Base-by-base conservation (phyloP, 140 eudicot genomes). In the Oenanthe javanica region DNA sequence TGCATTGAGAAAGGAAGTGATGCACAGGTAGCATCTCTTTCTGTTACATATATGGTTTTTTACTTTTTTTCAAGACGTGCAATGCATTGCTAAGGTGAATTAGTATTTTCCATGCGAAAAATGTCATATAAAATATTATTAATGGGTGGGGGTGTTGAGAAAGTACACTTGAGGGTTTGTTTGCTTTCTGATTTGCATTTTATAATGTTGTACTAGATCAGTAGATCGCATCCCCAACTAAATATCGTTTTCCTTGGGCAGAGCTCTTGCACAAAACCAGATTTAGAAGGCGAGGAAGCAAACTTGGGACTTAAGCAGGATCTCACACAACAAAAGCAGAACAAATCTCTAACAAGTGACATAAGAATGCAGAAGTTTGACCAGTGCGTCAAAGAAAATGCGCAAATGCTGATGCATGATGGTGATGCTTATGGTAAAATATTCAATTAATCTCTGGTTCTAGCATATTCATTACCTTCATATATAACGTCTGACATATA, bases 1-100 rank as follows among this genome's bases (percentile, higher is more conserved):
- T 88, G 93, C 85, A 89, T 89, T 71, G 96, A 90, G 88, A 95
- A 95, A 90, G 96, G 94, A 82, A 94, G 96, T 71, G 97, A 94
- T 89, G 94, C 92, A 27, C 97, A 92, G 96, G 98, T 93, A 83
- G 72, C 52, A 45, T 74, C 67, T 75, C 47, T 47, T 86, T 82
- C 75, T 81, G 21, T 2, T 23, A 47, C 77, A 45, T 11, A 43
- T 42, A 12, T 36, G 19, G 31, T 31, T 31, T 31, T 31, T 31
- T 31, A n/a, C n/a, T n/a, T n/a, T n/a, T n/a, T n/a, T n/a, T n/a
- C n/a, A n/a, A n/a, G n/a, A 59, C 23, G 45, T 15, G 23, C 38
- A 43, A 57, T 52, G 48, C 27, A 10, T 38, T 78, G 27, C 57
- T n/a, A 7, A n/a, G 4, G 46, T 10, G 2, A 23, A 16, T 73